Evolutionary conservation across 1,284 basidiomycete species (phyloP).

Genomic region (Fomitopsis pinicola): DNA sequence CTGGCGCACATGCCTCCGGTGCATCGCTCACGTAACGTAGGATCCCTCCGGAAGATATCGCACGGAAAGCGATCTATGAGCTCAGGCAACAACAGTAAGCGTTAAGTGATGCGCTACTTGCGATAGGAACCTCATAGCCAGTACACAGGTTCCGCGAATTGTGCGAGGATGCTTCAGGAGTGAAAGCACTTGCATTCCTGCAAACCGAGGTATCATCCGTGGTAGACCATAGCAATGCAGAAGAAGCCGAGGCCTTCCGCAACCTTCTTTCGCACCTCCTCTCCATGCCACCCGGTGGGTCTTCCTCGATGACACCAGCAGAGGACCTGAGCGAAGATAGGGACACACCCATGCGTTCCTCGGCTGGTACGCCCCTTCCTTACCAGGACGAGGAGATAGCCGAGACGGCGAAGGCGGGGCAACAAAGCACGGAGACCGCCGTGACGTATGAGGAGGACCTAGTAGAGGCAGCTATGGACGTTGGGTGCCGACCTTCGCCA

Average conservation of each 20-base stretch:
- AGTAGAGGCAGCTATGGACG: conserved; percentile 22
- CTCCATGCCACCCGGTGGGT: conserved; percentile 20
- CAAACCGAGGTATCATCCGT: conserved; percentile 65
- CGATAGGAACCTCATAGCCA: not conserved
- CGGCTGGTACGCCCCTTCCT: not conserved
- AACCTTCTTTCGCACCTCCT: conserved; percentile 66
- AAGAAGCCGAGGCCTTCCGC: conserved; percentile 60
- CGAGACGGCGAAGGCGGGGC: not conserved
- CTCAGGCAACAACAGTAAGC: conserved; percentile 68
- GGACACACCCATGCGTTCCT: not conserved
- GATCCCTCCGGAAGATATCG: conserved; percentile 58
- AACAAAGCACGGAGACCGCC: conserved; percentile 6
- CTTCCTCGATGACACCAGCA: not conserved
- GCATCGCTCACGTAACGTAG: not conserved
- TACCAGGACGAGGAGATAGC: conserved; percentile 10
- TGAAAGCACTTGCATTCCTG: conserved; percentile 69
- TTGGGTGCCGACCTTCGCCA: conserved; percentile 23
- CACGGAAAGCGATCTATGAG: conserved; percentile 54
- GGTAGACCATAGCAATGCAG: conserved; percentile 60
- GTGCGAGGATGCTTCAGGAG: conserved; percentile 58
- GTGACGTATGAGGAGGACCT: conserved; percentile 37
- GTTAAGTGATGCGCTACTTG: not conserved
- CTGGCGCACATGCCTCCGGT: not conserved
- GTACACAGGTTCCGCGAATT: conserved; percentile 67
- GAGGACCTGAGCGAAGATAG: not conserved